Evolutionary conservation across 352 stramenopile species (phyloP).

Genomic region (Pythium coloratum): DNA sequence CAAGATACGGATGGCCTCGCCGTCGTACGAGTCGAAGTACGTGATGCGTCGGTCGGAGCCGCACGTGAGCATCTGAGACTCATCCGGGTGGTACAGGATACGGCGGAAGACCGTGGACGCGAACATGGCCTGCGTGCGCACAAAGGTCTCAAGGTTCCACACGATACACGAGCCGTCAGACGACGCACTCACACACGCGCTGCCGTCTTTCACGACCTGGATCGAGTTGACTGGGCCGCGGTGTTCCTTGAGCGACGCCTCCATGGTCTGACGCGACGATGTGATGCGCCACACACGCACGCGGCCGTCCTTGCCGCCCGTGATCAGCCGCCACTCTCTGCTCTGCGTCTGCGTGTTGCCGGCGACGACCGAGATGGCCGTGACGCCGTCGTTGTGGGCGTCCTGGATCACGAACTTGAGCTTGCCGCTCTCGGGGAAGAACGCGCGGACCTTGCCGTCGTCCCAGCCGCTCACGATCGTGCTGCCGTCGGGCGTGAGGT

Average conservation of each 20-base stretch:
- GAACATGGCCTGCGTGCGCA: conserved; percentile 94
- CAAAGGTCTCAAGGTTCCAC: conserved; percentile 94
- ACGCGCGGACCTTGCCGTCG: conserved; percentile 96
- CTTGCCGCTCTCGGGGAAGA: conserved; percentile 95
- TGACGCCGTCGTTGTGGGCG: conserved; percentile 94
- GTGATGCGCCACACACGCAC: conserved; percentile 95
- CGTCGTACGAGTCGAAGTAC: conserved; percentile 97
- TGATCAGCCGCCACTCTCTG: conserved; percentile 89
- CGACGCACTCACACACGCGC: conserved; percentile 71
- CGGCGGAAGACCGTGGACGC: conserved; percentile 94
- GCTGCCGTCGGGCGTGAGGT: conserved; percentile 85
- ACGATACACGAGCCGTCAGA: conserved; percentile 93
- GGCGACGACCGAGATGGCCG: conserved; percentile 89
- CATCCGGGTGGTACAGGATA: conserved; percentile 95
- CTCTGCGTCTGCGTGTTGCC: conserved; percentile 44
- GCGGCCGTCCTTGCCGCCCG: conserved; percentile 93
- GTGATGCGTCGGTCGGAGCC: conserved; percentile 94
- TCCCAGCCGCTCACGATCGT: conserved; percentile 95
- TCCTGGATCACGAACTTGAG: conserved; percentile 98
- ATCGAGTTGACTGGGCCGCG: conserved; percentile 92
- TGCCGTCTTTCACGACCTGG: conserved; percentile 71
- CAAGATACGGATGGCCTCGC: conserved; percentile 92
- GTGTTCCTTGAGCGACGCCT: conserved; percentile 96
- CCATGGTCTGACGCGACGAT: conserved; percentile 92
- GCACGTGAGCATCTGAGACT: conserved; percentile 95